These are phyloP conservation scores for Malus hybrid DNA, from an alignment of 331 rosid species.

Conservation along the genomic window DNA sequence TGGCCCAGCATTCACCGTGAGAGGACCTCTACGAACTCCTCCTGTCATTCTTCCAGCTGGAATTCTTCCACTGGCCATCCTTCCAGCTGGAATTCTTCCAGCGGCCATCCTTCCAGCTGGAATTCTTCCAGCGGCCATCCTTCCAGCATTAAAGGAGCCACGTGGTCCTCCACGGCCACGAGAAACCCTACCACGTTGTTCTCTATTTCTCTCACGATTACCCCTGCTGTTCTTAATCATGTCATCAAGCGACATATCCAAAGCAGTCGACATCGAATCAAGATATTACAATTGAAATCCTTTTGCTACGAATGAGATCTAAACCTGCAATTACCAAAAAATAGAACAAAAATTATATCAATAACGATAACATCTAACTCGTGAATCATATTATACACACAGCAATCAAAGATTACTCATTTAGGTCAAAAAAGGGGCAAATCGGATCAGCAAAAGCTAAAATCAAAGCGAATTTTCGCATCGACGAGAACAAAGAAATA, in stretches of 20 bases:
- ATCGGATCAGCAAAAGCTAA: neutral
- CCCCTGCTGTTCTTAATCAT: constrained; percentile 66
- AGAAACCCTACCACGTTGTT: constrained; percentile 30
- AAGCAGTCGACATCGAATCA: constrained; percentile 38
- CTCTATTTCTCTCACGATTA: constrained; percentile 68
- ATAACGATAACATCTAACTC: neutral
- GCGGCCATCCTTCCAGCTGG: constrained; percentile 40
- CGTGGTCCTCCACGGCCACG: constrained; percentile 44
- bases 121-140: constrained; percentile 20
- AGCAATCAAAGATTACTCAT: neutral
- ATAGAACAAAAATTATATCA: neutral
- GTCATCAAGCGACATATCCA: constrained; percentile 94
- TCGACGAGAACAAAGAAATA: neutral
- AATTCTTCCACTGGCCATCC: constrained; percentile 19
- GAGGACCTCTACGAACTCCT: constrained; percentile 70
- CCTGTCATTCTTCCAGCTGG: constrained; percentile 38
- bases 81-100: constrained; percentile 24
- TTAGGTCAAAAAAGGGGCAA: neutral
- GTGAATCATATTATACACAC: neutral
- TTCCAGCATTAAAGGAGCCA: constrained; percentile 38
- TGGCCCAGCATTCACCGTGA: constrained; percentile 52
- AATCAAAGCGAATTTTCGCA: neutral
- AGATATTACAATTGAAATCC: neutral
- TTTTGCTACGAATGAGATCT: neutral
- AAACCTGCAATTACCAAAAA: constrained; percentile 3